Evolutionary conservation across 208 protist genomes (phyloP), one percentile per base, ranked within the genome.

Genomic region (Acanthamoeba divionensis): DNA sequence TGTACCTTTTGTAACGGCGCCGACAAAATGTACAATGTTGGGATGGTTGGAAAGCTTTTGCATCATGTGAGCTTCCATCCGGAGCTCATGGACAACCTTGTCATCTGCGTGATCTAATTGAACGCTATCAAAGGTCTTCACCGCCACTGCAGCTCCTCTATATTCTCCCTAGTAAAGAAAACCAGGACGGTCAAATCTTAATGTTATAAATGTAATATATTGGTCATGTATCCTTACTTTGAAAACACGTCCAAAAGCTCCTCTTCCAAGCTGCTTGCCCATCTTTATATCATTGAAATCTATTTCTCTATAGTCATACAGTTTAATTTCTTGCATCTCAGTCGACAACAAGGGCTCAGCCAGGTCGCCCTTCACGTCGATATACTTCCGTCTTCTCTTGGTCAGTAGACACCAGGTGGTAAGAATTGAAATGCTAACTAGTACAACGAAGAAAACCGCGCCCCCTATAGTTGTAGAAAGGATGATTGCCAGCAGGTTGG

Each of bases 21-120:
- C 75, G 29, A 85, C 75, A 18, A 85, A 85, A 31, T 85, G 60
- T 18, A 85, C 75, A 57, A 85, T 65, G 75, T 85, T 63, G 7
- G 75, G 75, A n/a, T 85, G 75, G n/a, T 85, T 85, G 24, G 50
- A 85, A 5, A 85, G 50, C 0, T 24, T 15, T 33, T 85, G 36
- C 75, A 85, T 85, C 75, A 85, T 85, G 33, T 85, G 75, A 7
- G 75, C 75, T 12, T 85, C 75, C 2, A 1, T 65, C 26, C 75
- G 75, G 0, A 85, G 24, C n/a, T 85, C 75, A 3, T 21, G 4
- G n/a, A 85, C 13, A 18, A 65, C 4, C 0, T n/a, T 13, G 13
- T 85, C 26, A 33, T 85, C 75, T 3, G 75, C 75, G 29, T 85
- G 50, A 4, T 85, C 50, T 18, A 85, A 41, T 15, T 24, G 6